Evolutionary conservation across 2,329 filamentous ascomycete genomes (phyloP).

Genomic region (Hypoxylon sp.): DNA sequence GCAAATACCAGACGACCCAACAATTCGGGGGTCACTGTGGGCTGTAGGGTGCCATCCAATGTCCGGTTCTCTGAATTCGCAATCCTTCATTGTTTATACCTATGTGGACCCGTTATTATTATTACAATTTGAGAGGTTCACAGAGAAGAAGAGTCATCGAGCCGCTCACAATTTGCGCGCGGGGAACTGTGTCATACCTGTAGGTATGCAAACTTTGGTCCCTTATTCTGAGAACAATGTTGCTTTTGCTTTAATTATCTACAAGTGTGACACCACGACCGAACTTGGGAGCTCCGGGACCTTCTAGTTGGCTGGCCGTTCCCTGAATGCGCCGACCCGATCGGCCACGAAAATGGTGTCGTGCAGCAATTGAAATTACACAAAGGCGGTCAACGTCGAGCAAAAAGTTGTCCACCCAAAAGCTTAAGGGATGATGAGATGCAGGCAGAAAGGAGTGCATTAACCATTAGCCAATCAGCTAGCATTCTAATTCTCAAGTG

Average conservation of each 20-base stretch:
- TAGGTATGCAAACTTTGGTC: conserved; percentile 27
- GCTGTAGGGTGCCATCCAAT: conserved; percentile 36
- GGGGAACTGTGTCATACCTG: conserved; percentile 20
- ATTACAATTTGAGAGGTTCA: conserved; percentile 11
- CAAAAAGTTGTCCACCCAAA: conserved; percentile 30
- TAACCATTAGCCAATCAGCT: conserved; percentile 52
- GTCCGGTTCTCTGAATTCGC: conserved; percentile 29
- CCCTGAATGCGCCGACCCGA: conserved; percentile 35
- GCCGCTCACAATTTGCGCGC: conserved; percentile 32
- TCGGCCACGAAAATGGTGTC: conserved; percentile 34
- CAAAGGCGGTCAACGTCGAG: conserved; percentile 46
- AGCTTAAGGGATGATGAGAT: conserved; percentile 43
- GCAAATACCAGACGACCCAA: conserved; percentile 41
- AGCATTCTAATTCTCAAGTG: conserved; percentile 47
- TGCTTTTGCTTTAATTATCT: conserved; percentile 23
- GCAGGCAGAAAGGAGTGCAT: conserved; percentile 60
- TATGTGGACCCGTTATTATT: conserved; percentile 30
- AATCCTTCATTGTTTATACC: conserved; percentile 30
- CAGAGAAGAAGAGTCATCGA: conserved; percentile 4
- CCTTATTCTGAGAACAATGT: conserved; percentile 1
- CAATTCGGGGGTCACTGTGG: conserved; percentile 38
- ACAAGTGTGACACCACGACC: conserved; percentile 26
- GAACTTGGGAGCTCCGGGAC: conserved; percentile 19
- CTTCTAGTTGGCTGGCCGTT: conserved; percentile 19
- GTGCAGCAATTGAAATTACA: conserved; percentile 49